A percentile compares a stretch with the other conserved stretches of the same genome.
These are phyloP conservation scores for Goffeauzyma gilvescens DNA, from an alignment of 768 basidiomycete species.

Conservation along the genomic window DNA sequence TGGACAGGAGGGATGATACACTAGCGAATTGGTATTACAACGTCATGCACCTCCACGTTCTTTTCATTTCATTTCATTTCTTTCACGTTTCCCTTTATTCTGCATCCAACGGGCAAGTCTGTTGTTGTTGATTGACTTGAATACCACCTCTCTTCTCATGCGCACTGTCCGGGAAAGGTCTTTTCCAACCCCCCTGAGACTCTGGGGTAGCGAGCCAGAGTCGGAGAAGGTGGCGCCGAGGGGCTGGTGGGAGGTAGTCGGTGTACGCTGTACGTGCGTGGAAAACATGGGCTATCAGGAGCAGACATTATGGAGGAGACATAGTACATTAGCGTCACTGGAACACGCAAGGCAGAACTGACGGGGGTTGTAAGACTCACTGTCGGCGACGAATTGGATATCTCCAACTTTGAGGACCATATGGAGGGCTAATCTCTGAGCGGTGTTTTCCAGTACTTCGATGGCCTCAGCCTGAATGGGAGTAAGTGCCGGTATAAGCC, in stretches of 20 bases:
- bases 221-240: slow-evolving; percentile 26
- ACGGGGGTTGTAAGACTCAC: slow-evolving; percentile 4
- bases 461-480: slow-evolving; percentile 23
- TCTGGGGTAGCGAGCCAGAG: slow-evolving; percentile 28
- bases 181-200: slow-evolving; percentile 27
- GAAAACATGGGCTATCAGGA: slow-evolving; percentile 19
- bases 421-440: slow-evolving; percentile 23
- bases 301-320: too few species aligned
- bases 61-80: too few species aligned
- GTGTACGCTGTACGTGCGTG: slow-evolving; percentile 28
- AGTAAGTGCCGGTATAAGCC: slow-evolving; percentile 18
- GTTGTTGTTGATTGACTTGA: slow-evolving; percentile 20
- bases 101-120: slow-evolving; percentile 18
- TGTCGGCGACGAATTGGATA: slow-evolving; percentile 27
- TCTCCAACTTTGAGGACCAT: slow-evolving; percentile 30
- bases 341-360: not conserved
- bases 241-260: slow-evolving; percentile 22
- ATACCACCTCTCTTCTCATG: slow-evolving; percentile 26
- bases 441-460: slow-evolving; percentile 25
- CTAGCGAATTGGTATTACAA: too few species aligned
- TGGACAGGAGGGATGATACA: too few species aligned
- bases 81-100: slow-evolving; percentile 6
- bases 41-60: too few species aligned
- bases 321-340: not conserved
- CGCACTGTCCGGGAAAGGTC: slow-evolving; percentile 23